A percentile compares a stretch with the other conserved stretches of the same genome.
phyloP scores from a whole-genome alignment of 208 protist genomes.

The Acanthamoeba lenticulata region DNA sequence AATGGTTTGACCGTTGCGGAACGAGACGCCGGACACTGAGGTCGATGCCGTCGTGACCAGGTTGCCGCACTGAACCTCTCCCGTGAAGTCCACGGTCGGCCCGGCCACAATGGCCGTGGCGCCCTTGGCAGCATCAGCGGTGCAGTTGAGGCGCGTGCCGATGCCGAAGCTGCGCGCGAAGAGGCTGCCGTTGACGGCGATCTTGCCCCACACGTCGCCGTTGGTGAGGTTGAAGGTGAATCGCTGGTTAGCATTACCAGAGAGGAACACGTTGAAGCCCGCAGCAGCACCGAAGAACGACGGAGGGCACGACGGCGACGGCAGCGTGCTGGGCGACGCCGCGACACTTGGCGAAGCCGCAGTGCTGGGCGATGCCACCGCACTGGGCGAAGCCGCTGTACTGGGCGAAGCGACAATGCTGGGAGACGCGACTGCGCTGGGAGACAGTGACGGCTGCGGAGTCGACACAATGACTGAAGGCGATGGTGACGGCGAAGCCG shows the following conservation, averaged over 20 bases:
- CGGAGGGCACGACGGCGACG: background rate
- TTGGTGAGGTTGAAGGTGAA: conserved; percentile 13
- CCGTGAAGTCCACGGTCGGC: background rate
- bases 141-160: background rate
- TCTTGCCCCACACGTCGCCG: conserved; percentile 13
- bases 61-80: background rate
- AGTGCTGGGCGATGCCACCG: background rate
- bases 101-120: background rate
- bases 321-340: background rate
- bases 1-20: background rate
- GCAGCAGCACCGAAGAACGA: background rate
- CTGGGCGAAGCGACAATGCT: background rate
- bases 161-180: background rate
- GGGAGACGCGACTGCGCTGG: background rate
- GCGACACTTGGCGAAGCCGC: background rate
- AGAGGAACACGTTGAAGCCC: conserved; percentile 1
- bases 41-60: background rate
- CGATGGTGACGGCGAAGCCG: background rate
- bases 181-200: background rate
- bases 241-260: background rate
- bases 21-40: background rate
- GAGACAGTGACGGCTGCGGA: background rate
- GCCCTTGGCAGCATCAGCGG: background rate
- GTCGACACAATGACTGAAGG: background rate
- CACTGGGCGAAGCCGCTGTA: background rate